Conservation (phyloP, 352 stramenopile genomes). For the Blastocystis sp. region DNA sequence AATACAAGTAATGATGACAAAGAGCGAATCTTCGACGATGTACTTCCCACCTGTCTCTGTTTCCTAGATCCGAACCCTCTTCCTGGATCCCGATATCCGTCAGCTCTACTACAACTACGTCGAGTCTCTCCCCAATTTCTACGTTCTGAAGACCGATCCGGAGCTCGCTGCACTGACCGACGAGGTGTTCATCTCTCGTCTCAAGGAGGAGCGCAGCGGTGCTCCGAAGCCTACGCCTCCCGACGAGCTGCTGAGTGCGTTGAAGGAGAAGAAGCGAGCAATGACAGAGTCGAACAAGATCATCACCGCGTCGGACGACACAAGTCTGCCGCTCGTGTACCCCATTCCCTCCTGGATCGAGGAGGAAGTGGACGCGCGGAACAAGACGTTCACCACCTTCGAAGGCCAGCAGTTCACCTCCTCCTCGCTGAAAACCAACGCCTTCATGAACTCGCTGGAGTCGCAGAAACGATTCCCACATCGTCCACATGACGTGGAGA, state of each 20-base stretch:
- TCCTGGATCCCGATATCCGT: conserved; percentile 31
- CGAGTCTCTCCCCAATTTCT: background rate
- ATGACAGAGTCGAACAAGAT: conserved; percentile 12
- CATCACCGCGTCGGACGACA: background rate
- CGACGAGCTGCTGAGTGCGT: background rate
- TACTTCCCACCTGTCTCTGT: background rate
- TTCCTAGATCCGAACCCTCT: conserved; percentile 11
- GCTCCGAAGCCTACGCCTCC: background rate
- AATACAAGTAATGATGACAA: background rate
- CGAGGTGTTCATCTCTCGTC: conserved; percentile 34
- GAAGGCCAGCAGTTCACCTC: background rate
- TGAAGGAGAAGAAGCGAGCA: background rate
- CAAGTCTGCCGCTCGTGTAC: background rate
- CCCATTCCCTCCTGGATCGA: conserved; percentile 40
- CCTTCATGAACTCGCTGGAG: background rate
- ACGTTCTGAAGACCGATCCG: background rate
- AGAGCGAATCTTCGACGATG: conserved; percentile 15
- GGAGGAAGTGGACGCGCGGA: background rate
- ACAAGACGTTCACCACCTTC: background rate
- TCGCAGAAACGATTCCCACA: background rate
- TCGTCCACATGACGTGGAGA: conserved; percentile 66
- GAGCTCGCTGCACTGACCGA: background rate
- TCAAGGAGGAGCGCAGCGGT: conserved; percentile 22
- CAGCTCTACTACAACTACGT: conserved; percentile 12
- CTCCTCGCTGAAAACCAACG: background rate